These are phyloP conservation scores for Castanea mollissima DNA, from an alignment of 306 rosid genomes.

Conservation along the genomic window DNA sequence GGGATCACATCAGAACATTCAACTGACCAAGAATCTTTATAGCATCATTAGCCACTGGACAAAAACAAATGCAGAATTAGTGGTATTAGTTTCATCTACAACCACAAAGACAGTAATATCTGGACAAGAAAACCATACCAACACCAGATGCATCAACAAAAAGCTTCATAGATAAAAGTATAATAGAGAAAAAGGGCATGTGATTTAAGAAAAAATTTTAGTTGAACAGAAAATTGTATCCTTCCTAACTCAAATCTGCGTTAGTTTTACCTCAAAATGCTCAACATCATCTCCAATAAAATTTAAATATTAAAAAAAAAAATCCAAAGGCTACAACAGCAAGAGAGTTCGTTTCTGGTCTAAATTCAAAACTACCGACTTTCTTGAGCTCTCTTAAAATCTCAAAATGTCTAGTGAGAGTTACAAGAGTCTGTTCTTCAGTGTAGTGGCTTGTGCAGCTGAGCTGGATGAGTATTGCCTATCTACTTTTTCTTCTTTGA, in stretches of 20 bases:
- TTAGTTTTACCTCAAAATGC: constrained; percentile 33
- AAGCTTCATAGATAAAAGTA: neutral
- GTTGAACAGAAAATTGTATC: constrained; percentile 26
- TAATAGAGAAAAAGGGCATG: neutral
- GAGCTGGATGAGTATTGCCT: constrained; percentile 27
- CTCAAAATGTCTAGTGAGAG: constrained; percentile 49
- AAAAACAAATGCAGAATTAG: neutral
- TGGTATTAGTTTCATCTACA: neutral
- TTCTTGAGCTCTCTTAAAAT: constrained; percentile 40
- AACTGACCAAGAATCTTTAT: no score
- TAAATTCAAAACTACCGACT: constrained; percentile 35
- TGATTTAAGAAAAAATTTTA: constrained; percentile 1
- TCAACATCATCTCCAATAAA: constrained; percentile 33
- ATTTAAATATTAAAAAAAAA: constrained; percentile 11
- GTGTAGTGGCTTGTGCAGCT: constrained; percentile 44
- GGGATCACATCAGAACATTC: neutral
- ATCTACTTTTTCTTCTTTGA: constrained; percentile 87
- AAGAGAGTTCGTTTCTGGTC: constrained; percentile 40
- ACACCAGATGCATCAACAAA: neutral
- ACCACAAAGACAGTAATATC: neutral
- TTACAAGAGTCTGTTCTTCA: constrained; percentile 46
- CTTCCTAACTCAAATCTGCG: constrained; percentile 25
- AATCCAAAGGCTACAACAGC: constrained; percentile 58
- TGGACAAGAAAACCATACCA: neutral
- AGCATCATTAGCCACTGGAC: neutral